Evolutionary conservation across 2,329 filamentous ascomycete genomes (phyloP), one percentile per base, ranked within the genome.

Genomic region (Microcyclosporella mali): DNA sequence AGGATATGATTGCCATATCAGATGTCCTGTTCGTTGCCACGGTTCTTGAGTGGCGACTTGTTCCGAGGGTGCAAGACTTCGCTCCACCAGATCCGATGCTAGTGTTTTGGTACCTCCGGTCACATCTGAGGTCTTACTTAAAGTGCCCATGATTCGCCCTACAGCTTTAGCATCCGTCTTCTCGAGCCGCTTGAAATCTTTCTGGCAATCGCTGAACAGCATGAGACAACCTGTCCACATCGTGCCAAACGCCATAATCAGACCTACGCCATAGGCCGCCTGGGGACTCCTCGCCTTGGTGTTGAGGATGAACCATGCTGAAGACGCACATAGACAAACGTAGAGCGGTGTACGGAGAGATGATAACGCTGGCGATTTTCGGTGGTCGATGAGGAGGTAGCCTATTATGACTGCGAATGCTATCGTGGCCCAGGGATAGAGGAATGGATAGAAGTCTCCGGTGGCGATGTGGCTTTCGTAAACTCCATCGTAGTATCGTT

Each of bases 161-260:
- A 79, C 80, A 32, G 79, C 72, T 9, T 55, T 12, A 9, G 21
- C 31, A 27, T 52, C 48, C 4, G 42, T 37, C 21, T 69, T 65
- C 56, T 81, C 75, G 30, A 82, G 73, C 28, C 79, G 69, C 53
- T 64, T 66, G 49, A 79, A 80, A 32, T 79, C 72, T 9, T 55
- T 63, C 51, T 78, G 74, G 1, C 69, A 66, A 60, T 82, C 74
- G 46, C 74, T 73, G 43, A 74, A 73, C 3, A 80, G 53, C 16
- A 81, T 62, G 31, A 81, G 63, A 0, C 71, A 66, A 1, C 65
- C 66, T 27, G 68, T 66, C 72, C 75, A 81, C 27, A 79, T 60
- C 10, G 73, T 63, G 39, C 70, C 71, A 73, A 74, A 82, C 12
- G 70, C 64, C 14, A 66, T 70, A 6, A 76, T 60, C 14, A 82